Percentiles rank a stretch among this genome's conserved stretches.
phyloP scores from a whole-genome alignment of 2,329 filamentous ascomycete species.

The Cladosporium phlei region DNA sequence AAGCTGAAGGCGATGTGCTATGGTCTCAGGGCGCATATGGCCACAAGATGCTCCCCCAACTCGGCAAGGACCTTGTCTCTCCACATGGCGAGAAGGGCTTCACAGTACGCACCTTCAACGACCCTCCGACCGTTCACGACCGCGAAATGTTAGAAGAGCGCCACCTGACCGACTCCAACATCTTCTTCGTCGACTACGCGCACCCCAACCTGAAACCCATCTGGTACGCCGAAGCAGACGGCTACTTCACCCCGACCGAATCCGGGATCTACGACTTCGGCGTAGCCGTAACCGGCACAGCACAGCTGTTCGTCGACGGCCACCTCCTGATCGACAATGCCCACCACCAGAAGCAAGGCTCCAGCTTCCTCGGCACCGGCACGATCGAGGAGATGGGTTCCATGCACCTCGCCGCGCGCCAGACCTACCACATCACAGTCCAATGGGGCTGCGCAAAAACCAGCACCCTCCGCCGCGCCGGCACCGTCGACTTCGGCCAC shows the following conservation, averaged over 20 bases:
- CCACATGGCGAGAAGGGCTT: constrained; percentile 21
- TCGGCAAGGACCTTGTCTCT: constrained; percentile 21
- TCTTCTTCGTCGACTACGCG: constrained; percentile 51
- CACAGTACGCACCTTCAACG: constrained; percentile 45
- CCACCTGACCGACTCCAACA: constrained; percentile 34
- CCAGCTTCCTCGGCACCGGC: constrained; percentile 62
- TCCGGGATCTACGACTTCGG: constrained; percentile 60
- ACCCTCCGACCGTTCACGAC: constrained; percentile 42
- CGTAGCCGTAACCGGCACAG: constrained; percentile 60
- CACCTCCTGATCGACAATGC: constrained; percentile 60
- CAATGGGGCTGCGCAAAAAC: constrained; percentile 63
- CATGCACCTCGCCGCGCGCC: constrained; percentile 54
- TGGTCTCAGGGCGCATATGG: constrained; percentile 25
- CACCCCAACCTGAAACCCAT: constrained; percentile 34
- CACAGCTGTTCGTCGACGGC: constrained; percentile 59
- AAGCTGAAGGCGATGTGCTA: constrained; percentile 19
- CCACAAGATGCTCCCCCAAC: constrained; percentile 27
- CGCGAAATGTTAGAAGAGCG: constrained; percentile 51
- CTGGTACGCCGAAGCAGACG: constrained; percentile 49
- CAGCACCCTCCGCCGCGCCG: constrained; percentile 56
- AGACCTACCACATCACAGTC: constrained; percentile 55
- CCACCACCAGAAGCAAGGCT: constrained; percentile 55
- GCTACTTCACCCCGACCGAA: constrained; percentile 55
- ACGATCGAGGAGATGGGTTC: constrained; percentile 60
- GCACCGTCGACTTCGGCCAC: constrained; percentile 62